Base-by-base conservation (phyloP, 1,284 basidiomycete species). In the Austroboletus rostrupii region DNA sequence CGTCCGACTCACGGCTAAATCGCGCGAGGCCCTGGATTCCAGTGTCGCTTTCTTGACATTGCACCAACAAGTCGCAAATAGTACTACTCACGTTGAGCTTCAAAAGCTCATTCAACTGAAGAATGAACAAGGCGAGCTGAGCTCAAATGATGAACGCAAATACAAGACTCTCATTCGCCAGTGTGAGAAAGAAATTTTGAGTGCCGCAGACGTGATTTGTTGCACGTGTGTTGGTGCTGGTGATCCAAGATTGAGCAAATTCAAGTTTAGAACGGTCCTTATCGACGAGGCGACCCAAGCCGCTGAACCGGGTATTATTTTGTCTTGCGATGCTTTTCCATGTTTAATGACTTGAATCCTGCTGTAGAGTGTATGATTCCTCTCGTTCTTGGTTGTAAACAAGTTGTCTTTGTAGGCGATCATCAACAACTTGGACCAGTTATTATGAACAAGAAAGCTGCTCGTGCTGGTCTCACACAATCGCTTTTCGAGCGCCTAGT, bases 371-470 rank as follows among this genome's bases (percentile, higher is more conserved):
- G 95, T 72, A 97, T 99, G 94, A 99, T 99, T 60, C 97, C 97
- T 13, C 82, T 99, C 35, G 90, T 99, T 14, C 85, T 98, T 63
- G 97, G 97, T 26, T 98, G 95, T 70, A 99, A 98, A 72, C 97
- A 99, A 66, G 93, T 95, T 48, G 95, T 99, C 26, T 84, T 99
- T 45, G 97, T 99, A 45, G 97, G 97, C 46, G 95, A 98, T 72
- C 95, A 98, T 70, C 90, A 89, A 73, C 97, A 99, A 79, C 85
- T 99, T 43, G 97, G 97, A 1, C 97, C 97, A 10, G 97, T 98
- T 60, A 98, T 99, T 68, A 99, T 99, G 97, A 99, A 98, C 83
- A 99, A 98, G 81, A 98, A 99, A 69, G 97, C 96, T 1, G 97
- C 97, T 0, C 87, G 93, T 14, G 97, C 97, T 0, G 97, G 97